phyloP scores from a whole-genome alignment of 305 asterid species.

The Striga hermonthica region DNA sequence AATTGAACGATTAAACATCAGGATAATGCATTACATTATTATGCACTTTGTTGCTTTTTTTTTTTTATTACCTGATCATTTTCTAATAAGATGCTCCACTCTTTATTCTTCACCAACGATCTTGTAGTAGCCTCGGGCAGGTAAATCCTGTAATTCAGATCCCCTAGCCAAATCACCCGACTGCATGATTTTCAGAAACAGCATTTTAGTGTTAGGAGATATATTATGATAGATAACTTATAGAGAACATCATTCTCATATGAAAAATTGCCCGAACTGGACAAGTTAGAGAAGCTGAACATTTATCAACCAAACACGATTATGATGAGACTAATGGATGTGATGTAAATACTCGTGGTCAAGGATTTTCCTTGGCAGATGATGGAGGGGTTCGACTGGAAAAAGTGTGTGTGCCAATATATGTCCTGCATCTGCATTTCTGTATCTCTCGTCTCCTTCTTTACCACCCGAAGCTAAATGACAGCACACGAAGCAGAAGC shows the following conservation, averaged over 20 bases:
- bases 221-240: conserved; percentile 3
- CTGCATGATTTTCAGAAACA: conserved; percentile 37
- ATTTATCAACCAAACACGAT: not conserved
- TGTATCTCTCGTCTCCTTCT: conserved; percentile 52
- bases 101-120: conserved; percentile 46
- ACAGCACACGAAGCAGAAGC: conserved; percentile 64
- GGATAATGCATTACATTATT: conserved; percentile 24
- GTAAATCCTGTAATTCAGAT: conserved; percentile 62
- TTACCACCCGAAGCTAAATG: conserved; percentile 74
- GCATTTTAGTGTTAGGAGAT: conserved; percentile 31
- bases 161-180: conserved; percentile 68
- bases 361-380: conserved; percentile 52
- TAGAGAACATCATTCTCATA: conserved; percentile 3
- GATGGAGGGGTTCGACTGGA: conserved; percentile 38
- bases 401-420: conserved; percentile 49
- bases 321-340: not conserved
- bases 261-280: conserved; percentile 14
- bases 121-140: conserved; percentile 56
- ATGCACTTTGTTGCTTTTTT: too few species aligned
- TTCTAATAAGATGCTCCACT: conserved; percentile 53
- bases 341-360: conserved; percentile 52
- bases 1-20: conserved; percentile 33
- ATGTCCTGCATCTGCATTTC: conserved; percentile 51
- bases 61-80: conserved; percentile 54
- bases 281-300: conserved; percentile 20